Percentiles rank a stretch among this genome's conserved stretches.
phyloP scores from a whole-genome alignment of 192 early-diverging fungal species.

The Thamnidium elegans region DNA sequence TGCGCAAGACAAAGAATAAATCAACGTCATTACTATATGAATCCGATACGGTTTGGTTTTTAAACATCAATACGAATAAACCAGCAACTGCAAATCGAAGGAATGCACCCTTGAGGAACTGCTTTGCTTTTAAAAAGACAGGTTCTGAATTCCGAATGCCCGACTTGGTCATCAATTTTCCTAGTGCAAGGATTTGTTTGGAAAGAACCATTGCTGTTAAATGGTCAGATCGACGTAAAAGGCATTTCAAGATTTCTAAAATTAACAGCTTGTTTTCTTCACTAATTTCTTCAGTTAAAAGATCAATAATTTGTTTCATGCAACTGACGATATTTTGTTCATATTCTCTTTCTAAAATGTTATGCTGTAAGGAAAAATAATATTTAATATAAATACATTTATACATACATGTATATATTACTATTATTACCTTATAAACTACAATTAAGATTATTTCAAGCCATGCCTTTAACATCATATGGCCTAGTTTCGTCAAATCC shows the following conservation, averaged over 20 bases:
- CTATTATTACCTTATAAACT: conserved; percentile 50
- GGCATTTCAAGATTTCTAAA: conserved; percentile 47
- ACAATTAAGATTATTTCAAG: conserved; percentile 54
- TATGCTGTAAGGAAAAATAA: conserved; percentile 26
- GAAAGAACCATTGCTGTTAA: conserved; percentile 54
- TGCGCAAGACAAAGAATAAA: conserved; percentile 50
- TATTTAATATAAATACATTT: conserved; percentile 2
- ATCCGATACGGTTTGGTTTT: conserved; percentile 42
- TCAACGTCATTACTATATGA: conserved; percentile 47
- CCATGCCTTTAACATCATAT: conserved; percentile 50
- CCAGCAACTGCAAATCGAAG: conserved; percentile 54
- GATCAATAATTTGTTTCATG: conserved; percentile 43
- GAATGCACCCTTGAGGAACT: conserved; percentile 53
- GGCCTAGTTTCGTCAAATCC: conserved; percentile 42
- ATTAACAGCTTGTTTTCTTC: conserved; percentile 58
- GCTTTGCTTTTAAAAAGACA: conserved; percentile 46
- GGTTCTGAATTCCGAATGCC: conserved; percentile 41
- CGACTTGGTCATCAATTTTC: conserved; percentile 52
- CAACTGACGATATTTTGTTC: conserved; percentile 36
- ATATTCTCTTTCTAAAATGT: conserved; percentile 37
- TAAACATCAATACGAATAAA: conserved; percentile 61
- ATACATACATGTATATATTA: neutral
- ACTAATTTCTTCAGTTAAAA: conserved; percentile 39
- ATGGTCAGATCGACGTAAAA: conserved; percentile 50
- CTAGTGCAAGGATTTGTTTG: conserved; percentile 55